Percentiles rank a stretch among this genome's conserved stretches.
Evolutionary conservation across 768 basidiomycete genomes (phyloP).

Genomic region (Termitomyces sp.): DNA sequence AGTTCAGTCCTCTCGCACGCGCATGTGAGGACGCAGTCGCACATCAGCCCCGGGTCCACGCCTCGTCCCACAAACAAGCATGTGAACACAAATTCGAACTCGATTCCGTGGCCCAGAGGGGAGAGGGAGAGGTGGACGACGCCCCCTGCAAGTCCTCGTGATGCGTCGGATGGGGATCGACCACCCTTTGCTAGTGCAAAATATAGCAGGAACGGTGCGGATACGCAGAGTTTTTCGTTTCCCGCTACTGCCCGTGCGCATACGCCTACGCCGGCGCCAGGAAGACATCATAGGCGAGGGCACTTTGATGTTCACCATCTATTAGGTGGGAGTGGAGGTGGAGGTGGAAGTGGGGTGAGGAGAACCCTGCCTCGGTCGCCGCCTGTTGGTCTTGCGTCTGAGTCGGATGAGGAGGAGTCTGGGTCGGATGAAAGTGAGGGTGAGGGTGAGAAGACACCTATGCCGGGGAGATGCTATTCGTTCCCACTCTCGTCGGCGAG

Average conservation of each 20-base stretch:
- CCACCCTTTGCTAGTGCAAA: neutral
- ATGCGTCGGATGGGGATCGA: slow-evolving; percentile 15
- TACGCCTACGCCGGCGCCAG: neutral
- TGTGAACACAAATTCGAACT: slow-evolving; percentile 22
- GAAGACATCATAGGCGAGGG: slow-evolving; percentile 54
- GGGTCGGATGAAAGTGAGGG: neutral
- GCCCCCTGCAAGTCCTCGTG: slow-evolving; percentile 48
- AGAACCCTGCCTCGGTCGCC: slow-evolving; percentile 49
- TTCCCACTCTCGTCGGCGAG: slow-evolving; percentile 22
- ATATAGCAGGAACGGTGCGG: neutral
- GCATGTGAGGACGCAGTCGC: slow-evolving; percentile 39
- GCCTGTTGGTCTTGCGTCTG: slow-evolving; percentile 14
- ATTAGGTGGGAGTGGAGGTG: neutral
- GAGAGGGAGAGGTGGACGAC: slow-evolving; percentile 5
- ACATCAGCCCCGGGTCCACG: slow-evolving; percentile 28
- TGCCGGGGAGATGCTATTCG: slow-evolving; percentile 29
- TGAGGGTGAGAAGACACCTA: slow-evolving; percentile 14
- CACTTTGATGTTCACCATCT: slow-evolving; percentile 31
- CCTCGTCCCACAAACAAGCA: slow-evolving; percentile 1
- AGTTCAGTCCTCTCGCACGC: neutral
- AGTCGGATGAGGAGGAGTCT: neutral
- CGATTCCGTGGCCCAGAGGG: slow-evolving; percentile 36
- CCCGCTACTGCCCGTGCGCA: slow-evolving; percentile 4
- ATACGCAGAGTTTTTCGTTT: slow-evolving; percentile 25
- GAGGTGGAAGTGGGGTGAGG: slow-evolving; percentile 20